phyloP scores from a whole-genome alignment of 2,329 filamentous ascomycete genomes.

The Alternaria arbusti region DNA sequence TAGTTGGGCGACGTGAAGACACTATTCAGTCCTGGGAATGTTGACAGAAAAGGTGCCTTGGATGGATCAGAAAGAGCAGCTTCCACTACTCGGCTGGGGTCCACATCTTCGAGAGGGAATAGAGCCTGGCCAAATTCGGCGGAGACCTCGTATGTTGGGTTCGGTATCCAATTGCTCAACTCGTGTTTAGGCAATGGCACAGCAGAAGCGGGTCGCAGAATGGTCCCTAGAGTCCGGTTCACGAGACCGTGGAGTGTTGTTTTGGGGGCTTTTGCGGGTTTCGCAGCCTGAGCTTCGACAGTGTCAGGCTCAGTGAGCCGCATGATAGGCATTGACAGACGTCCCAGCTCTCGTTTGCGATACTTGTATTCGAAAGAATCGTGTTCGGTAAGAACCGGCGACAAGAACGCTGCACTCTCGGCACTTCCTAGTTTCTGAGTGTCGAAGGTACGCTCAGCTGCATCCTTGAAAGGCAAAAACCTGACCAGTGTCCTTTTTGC shows the following conservation, averaged over 20 bases:
- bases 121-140: slow-evolving; percentile 36
- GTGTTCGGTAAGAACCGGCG: slow-evolving; percentile 24
- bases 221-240: background rate
- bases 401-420: slow-evolving; percentile 20
- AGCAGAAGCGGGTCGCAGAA: background rate
- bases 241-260: background rate
- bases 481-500: slow-evolving; percentile 37
- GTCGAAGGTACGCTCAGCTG: slow-evolving; percentile 23
- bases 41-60: slow-evolving; percentile 21
- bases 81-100: slow-evolving; percentile 1
- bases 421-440: slow-evolving; percentile 19
- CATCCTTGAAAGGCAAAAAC: slow-evolving; percentile 32
- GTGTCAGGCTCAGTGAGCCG: slow-evolving; percentile 1
- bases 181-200: background rate
- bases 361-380: slow-evolving; percentile 29
- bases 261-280: background rate
- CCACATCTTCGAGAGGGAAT: slow-evolving; percentile 21
- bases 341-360: slow-evolving; percentile 30
- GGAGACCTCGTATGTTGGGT: slow-evolving; percentile 20
- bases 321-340: slow-evolving; percentile 31
- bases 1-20: slow-evolving; percentile 26
- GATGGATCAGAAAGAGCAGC: background rate
- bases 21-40: slow-evolving; percentile 29
- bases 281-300: background rate
- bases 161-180: slow-evolving; percentile 19